Evolutionary conservation across 805 yeast species (phyloP), one percentile per base, ranked within the genome.

Genomic region (Saturnispora zaruensis): DNA sequence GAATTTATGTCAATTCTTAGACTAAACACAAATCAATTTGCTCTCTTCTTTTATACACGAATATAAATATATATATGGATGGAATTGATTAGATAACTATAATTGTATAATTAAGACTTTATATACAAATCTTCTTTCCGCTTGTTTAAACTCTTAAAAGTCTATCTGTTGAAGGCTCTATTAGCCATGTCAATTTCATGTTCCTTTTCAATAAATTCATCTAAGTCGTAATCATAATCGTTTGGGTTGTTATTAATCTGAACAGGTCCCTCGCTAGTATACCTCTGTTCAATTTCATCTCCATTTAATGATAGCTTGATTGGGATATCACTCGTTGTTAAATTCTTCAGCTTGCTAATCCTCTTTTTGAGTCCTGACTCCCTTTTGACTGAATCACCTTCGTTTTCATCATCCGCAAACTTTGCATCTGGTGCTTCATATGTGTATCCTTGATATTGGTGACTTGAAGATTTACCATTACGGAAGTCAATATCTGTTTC

Each of bases 171-270:
- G 16, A 46, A 46, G 21, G 40, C 40, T 18, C 49, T 41, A 33
- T 41, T 46, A 38, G 49, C 45, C 44, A 46, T 28, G 36, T 67
- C 71, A 5, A 56, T 57, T 21, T 49, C 57, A 11, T 57, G 50
- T 49, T 68, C 71, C 41, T 68, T 66, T 20, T 64, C 58, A 26
- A 76, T 74, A 45, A 76, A 61, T 13, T 75, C 78, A 52, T 76
- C 72, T 25, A 76, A 56, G 52, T 74, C 77, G 51, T 67, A 76
- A 55, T 76, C 80, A 59, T 65, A 76, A 2, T 54, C 59, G 53
- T 72, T 69, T 6, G 78, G 78, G 56, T 74, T 72, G 3, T 58
- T 51, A 36, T 18, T 36, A 46, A 59, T 59, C 7, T 44, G 9
- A 9, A 9, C 38, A n/a, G 25, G n/a, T 11, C 30, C n/a, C 28